Base-by-base conservation (phyloP, 2,329 filamentous ascomycete species). In the Pestalotiopsis sp. region DNA sequence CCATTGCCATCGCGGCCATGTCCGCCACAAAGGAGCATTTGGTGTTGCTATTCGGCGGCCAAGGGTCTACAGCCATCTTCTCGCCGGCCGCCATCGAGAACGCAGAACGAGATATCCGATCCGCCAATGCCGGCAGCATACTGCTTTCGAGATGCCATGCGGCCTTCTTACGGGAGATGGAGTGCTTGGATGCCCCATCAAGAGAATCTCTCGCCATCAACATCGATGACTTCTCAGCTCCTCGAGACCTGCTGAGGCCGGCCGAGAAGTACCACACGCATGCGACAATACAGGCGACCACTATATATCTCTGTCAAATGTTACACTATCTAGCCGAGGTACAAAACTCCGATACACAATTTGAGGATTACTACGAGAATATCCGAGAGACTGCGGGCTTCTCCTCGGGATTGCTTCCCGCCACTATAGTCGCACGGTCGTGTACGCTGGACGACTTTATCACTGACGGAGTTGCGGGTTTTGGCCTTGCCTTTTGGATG, bases 251-350 rank as follows among this genome's bases (percentile, higher is more conserved):
- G 39, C 66, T 67, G 59, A 65, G 49, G 62, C 67, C 67, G 6
- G 55, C 38, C 5, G 61, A 31, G 39, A 27, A 68, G 55, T 68
- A 60, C 38, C 52, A 68, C 25, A 55, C 61, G 61, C 67, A 68
- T 52, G 17, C 67, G 4, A 52, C 65, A 27, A n/a, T 68, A 20
- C 67, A 68, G 55, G 67, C 67, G 36, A 68, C 62, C 39, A 68
- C 67, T 62, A 65, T 68, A 12, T 68, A 68, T 25, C 67, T 68
- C 49, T 68, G 67, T 31, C 67, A 68, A 52, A 13, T 68, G 36
- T 36, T 68, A 49, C 67, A 58, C 12, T 68, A 68, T 61, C 13
- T 68, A 4, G 52, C 67, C 36, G 67, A 68, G 55, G 41, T 39
- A 52, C 61, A 39, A 23, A 27, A 25, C 13, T 13, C 20, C 5